Conservation (phyloP, 495 filamentous ascomycete species). For the Tuber calosporum region DNA sequence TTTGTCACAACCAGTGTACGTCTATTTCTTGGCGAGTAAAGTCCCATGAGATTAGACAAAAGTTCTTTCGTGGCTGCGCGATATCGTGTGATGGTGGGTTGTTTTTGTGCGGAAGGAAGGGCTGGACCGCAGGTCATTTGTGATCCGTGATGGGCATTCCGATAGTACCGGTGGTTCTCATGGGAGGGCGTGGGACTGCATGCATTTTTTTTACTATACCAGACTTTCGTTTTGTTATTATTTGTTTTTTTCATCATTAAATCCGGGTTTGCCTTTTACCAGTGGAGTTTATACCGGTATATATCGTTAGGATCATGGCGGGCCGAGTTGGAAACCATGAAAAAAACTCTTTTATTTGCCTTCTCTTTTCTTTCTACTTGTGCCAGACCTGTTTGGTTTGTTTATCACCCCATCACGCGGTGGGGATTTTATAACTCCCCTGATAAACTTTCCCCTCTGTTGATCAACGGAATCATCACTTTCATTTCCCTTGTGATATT, state of each 20-base stretch:
- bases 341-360: too few relatives aligned
- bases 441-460: background rate
- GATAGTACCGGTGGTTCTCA: constrained; percentile 1
- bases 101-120: background rate
- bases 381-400: background rate
- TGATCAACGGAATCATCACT: background rate
- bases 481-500: background rate
- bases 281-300: background rate
- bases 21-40: background rate
- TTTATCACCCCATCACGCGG: background rate
- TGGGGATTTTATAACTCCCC: background rate
- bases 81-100: background rate
- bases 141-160: background rate
- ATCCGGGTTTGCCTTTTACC: background rate
- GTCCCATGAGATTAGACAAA: background rate
- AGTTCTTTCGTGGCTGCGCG: background rate
- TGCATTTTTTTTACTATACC: background rate
- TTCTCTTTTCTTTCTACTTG: background rate
- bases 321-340: background rate
- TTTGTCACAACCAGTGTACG: background rate
- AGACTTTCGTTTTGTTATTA: background rate
- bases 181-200: background rate
- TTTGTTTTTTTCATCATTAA: background rate
- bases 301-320: background rate
- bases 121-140: background rate